Evolutionary conservation across 768 basidiomycete species (phyloP), one percentile per base, ranked within the genome.

Genomic region (Xerocomus potaroensis): DNA sequence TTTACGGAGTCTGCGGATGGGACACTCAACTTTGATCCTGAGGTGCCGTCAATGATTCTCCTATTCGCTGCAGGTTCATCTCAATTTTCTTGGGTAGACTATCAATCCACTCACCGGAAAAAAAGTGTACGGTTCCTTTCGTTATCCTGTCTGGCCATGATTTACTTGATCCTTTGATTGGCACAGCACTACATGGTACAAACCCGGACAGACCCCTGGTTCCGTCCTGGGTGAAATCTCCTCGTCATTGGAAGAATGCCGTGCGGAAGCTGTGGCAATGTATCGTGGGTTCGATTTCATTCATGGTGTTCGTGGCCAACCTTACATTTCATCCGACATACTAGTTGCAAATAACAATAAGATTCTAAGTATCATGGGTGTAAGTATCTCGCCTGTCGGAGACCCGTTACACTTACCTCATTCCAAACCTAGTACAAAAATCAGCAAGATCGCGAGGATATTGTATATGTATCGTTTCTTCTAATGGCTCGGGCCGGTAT

Each of bases 221-320:
- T 82, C 88, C 9, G 83, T 91, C 2, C 73, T 94, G 2, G 91
- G 91, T 1, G 86, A 91, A 50, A 86, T 91, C 8, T 91, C 88
- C 4, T 91, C 90, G 0, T 92, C 91, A 1, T 80, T 92, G 79
- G 91, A 93, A 66, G 91, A 93, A 69, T 92, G 91, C 56, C 81
- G 91, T n/a, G 91, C 91, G 8, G 91, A 94, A 68, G 77, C 87
- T 2, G 91, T 91, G 18, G 87, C 87, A 0, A 70, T 93, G 33
- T 92, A 80, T 68, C 75, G 89, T 87, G 58, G 70, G 80, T 69
- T 14, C 6, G 19, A 27, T 29, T 40, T 8, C 41, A 14, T 29
- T 29, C n/a, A 8, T 4, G 26, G 1, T 5, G 5, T n/a, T 32
- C 27, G 41, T 11, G 0, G 23, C 29, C 34, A n/a, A 26, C 47